phyloP scores from a whole-genome alignment of 2,329 filamentous ascomycete genomes.

The Colletotrichum spinosum region DNA sequence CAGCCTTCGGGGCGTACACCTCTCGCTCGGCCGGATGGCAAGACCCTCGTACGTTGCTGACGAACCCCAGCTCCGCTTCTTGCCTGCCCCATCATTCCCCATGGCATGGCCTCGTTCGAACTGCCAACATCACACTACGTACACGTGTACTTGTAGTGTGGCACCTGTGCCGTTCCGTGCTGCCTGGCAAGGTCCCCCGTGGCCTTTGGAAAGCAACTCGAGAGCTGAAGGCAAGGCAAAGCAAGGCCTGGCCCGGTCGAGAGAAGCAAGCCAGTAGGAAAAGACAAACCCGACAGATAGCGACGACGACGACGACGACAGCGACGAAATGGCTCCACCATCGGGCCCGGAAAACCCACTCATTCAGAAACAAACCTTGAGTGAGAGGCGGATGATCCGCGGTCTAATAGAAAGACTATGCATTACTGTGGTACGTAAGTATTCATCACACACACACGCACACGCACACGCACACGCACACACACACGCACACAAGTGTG shows the following conservation, averaged over 20 bases:
- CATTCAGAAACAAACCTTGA: slow-evolving; percentile 36
- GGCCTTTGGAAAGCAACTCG: neutral
- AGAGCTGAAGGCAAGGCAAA: slow-evolving; percentile 20
- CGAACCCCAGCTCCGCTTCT: slow-evolving; percentile 19
- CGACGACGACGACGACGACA: neutral
- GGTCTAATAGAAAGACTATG: neutral
- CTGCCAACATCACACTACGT: no score
- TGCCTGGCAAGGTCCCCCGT: neutral
- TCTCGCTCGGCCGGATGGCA: slow-evolving; percentile 12
- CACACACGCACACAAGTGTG: neutral
- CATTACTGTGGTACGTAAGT: neutral
- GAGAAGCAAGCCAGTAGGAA: no score
- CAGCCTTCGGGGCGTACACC: slow-evolving; percentile 28
- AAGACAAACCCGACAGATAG: neutral
- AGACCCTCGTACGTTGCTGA: slow-evolving; percentile 8
- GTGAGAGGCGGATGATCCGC: slow-evolving; percentile 15
- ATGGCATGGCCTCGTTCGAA: neutral
- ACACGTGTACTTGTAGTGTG: no score
- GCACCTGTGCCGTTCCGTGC: slow-evolving; percentile 21
- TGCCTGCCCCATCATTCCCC: slow-evolving; percentile 5
- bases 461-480: slow-evolving; percentile 1
- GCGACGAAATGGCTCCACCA: slow-evolving; percentile 17
- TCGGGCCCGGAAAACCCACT: slow-evolving; percentile 28
- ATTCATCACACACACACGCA: slow-evolving; percentile 3
- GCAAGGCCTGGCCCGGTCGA: neutral